Evolutionary conservation across 225 moss, liverwort and hornwort genomes (phyloP), one percentile per base, ranked within the genome.

Genomic region (Polytrichum formosum): DNA sequence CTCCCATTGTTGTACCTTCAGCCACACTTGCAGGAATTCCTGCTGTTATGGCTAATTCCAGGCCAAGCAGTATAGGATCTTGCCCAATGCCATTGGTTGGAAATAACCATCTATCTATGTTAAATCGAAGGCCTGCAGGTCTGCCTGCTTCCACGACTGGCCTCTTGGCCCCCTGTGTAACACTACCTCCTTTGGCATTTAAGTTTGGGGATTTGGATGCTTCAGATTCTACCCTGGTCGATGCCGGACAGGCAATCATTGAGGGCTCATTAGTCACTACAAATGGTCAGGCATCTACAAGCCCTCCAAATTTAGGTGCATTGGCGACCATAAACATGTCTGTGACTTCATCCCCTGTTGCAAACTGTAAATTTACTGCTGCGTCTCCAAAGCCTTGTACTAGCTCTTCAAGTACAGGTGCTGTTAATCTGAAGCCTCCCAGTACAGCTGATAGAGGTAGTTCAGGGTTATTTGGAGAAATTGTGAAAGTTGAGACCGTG

Each of bases 151-250:
- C 96, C 53, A 63, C 83, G 70, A 65, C 71, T 60, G 75, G 72
- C 65, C 79, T 77, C 54, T 53, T 72, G 72, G 77, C 78, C 67
- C 84, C 83, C 53, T 85, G 73, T 73, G 80, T 91, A 35, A 75
- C 75, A 72, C 73, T 81, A 74, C 89, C 84, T 37, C 73, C 90
- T 60, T 6, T 77, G 54, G 85, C 73, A 53, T 84, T 94, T 59
- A 91, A 91, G 80, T 98, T 98, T 75, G 97, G 97, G 71, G 97
- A 94, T 76, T 85, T 98, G 65, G 97, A 98, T 75, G 75, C 85
- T 67, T 83, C 94, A 62, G 87, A 87, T 63, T 80, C 90, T 27
- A 64, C 26, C 71, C 72, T 81, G 62, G 62, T 58, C 53, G 72
- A 83, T 54, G 67, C 71, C 18, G 74, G 58, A 67, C 82, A 83